Evolutionary conservation across 1,284 basidiomycete genomes (phyloP).

Genomic region (Apiotrichum brassicae): DNA sequence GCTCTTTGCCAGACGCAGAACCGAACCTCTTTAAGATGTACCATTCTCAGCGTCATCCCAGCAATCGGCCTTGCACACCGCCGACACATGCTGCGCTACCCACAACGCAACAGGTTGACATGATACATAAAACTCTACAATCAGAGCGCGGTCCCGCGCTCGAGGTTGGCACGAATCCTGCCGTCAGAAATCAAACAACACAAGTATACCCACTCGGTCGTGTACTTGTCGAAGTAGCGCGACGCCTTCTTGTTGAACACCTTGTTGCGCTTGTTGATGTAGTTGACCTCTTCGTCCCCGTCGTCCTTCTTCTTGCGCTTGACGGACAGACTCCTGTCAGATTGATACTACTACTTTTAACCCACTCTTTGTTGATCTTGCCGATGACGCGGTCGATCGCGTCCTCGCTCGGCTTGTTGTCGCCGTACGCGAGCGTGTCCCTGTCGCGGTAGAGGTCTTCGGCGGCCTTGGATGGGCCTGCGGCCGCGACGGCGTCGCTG

Average conservation of each 20-base stretch:
- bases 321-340: constrained; percentile 1
- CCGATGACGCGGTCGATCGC: constrained; percentile 85
- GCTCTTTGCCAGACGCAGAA: too few species aligned
- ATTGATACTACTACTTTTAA: constrained; percentile 22
- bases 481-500: constrained; percentile 34
- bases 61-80: too few species aligned
- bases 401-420: constrained; percentile 88
- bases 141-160: constrained; percentile 82
- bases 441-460: constrained; percentile 83
- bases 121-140: not conserved
- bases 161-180: constrained; percentile 82
- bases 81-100: too few species aligned
- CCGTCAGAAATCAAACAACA: not conserved
- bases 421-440: constrained; percentile 83
- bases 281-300: constrained; percentile 93
- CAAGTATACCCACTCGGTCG: constrained; percentile 57
- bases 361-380: constrained; percentile 90
- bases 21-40: too few species aligned
- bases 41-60: too few species aligned
- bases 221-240: constrained; percentile 96
- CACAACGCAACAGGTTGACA: too few species aligned
- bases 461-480: constrained; percentile 50
- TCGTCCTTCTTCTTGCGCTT: constrained; percentile 58
- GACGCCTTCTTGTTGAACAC: constrained; percentile 99
- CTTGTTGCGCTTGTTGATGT: constrained; percentile 98